phyloP scores from a whole-genome alignment of 2,329 filamentous ascomycete species.

The Colletotrichum graminicola region DNA sequence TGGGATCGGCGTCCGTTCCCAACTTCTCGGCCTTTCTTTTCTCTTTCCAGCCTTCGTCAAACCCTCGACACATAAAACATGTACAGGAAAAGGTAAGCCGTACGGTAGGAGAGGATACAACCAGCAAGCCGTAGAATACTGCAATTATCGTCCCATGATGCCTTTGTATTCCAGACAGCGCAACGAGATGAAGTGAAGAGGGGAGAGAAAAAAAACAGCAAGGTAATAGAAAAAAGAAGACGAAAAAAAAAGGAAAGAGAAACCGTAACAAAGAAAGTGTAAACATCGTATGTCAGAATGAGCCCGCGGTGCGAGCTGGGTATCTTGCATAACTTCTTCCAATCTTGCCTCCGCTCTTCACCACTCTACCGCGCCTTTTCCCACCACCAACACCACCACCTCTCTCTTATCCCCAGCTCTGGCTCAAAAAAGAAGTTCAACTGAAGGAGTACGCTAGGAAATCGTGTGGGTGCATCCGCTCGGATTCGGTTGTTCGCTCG shows the following conservation, averaged over 20 bases:
- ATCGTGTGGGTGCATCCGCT: constrained; percentile 41
- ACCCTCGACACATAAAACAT: constrained; percentile 30
- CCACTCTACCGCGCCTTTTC: constrained; percentile 10
- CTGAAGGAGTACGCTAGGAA: constrained; percentile 44
- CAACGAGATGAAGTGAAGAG: constrained; percentile 35
- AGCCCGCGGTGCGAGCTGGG: constrained; percentile 55
- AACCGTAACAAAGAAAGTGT: constrained; percentile 41
- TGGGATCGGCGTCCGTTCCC: neutral
- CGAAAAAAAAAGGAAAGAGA: constrained; percentile 5
- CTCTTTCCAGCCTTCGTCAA: constrained; percentile 10
- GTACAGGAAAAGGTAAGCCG: constrained; percentile 35
- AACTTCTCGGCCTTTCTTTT: neutral
- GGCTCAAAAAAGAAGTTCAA: constrained; percentile 44
- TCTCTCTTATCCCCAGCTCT: constrained; percentile 44
- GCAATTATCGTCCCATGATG: constrained; percentile 18
- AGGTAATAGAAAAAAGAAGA: neutral
- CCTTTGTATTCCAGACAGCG: constrained; percentile 34
- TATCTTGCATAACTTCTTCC: constrained; percentile 53
- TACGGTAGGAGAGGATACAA: constrained; percentile 28
- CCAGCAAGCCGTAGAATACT: constrained; percentile 5
- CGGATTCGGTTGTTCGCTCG: constrained; percentile 44
- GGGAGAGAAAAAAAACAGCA: constrained; percentile 22
- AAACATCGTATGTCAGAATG: constrained; percentile 51
- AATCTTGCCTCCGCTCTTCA: constrained; percentile 35
- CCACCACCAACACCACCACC: constrained; percentile 14